These are phyloP conservation scores for Amanita muscaria DNA, from an alignment of 768 basidiomycete species.

Conservation along the genomic window DNA sequence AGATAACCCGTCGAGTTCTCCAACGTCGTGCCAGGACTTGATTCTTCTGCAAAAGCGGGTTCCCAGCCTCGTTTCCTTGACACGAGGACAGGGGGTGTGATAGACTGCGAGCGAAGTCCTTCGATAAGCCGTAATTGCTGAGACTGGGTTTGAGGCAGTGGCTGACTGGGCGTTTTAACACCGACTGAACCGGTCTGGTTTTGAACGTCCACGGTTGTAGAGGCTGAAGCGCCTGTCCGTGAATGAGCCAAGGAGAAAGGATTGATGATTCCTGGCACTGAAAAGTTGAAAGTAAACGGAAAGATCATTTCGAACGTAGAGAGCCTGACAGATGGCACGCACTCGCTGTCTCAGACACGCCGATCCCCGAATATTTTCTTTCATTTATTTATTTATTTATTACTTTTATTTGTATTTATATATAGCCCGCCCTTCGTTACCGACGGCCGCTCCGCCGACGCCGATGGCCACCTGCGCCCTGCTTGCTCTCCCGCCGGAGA, in stretches of 20 bases:
- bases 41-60: constrained; percentile 48
- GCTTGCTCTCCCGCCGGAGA: constrained; percentile 35
- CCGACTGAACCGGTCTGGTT: not conserved
- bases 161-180: not conserved
- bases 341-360: not conserved
- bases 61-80: constrained; percentile 69
- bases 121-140: constrained; percentile 15
- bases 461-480: too few species aligned
- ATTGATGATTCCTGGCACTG: constrained; percentile 42
- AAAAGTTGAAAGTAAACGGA: constrained; percentile 64
- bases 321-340: not conserved
- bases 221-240: too few species aligned
- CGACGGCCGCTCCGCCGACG: too few species aligned
- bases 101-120: constrained; percentile 28
- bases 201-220: not conserved
- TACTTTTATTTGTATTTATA: too few species aligned
- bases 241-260: constrained; percentile 5
- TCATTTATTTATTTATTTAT: too few species aligned
- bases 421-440: too few species aligned
- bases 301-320: constrained; percentile 24
- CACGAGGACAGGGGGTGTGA: constrained; percentile 22
- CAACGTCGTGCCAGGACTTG: constrained; percentile 40
- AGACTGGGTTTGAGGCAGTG: constrained; percentile 1
- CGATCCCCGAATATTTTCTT: too few species aligned
- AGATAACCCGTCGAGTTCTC: constrained; percentile 55